Evolutionary conservation across 306 rosid genomes (phyloP), one percentile per base, ranked within the genome.

Genomic region (Senna tora): DNA sequence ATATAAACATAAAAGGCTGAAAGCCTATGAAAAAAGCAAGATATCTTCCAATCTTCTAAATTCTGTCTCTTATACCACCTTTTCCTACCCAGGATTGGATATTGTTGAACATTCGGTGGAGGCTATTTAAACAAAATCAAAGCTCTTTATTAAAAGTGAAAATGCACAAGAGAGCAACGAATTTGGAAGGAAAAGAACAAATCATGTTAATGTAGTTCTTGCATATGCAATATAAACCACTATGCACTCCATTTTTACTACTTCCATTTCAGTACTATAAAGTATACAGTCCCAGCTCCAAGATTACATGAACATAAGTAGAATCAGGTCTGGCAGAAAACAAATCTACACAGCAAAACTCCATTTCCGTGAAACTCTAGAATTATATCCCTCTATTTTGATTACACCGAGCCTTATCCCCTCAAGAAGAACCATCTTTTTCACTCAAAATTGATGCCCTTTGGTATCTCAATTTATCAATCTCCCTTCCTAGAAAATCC

Each of bases 401-500:
- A 53, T 52, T 67, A 52, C 58, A 57, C 2, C 34, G 51, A 17
- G 65, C 62, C 52, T 20, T 28, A 42, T 43, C 50, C 19, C 51
- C 41, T 84, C 86, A 86, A 45, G 87, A 56, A 50, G 76, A 62
- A 76, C 67, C 78, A 74, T 83, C 82, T 74, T 86, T 86, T 34
- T 81, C 76, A 9, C 69, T 77, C 57, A 89, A 69, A 76, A 93
- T 86, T 7, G 93, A 78, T 57, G 98, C 96, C 83, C 67, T 89
- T 72, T 84, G 88, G 71, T 76, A 87, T 75, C 96, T 89, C 64
- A 72, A 39, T 76, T 83, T 89, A 78, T 94, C 98, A 22, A 91
- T 91, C 81, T 94, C 96, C 82, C 69, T 84, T 16, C 96, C 97
- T 15, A 94, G 92, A 73, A 84, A 91, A 87, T 94, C 97, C 74